These are phyloP conservation scores for Cutaneotrichosporon sp. DNA, from an alignment of 1,284 basidiomycete species.

Conservation along the genomic window DNA sequence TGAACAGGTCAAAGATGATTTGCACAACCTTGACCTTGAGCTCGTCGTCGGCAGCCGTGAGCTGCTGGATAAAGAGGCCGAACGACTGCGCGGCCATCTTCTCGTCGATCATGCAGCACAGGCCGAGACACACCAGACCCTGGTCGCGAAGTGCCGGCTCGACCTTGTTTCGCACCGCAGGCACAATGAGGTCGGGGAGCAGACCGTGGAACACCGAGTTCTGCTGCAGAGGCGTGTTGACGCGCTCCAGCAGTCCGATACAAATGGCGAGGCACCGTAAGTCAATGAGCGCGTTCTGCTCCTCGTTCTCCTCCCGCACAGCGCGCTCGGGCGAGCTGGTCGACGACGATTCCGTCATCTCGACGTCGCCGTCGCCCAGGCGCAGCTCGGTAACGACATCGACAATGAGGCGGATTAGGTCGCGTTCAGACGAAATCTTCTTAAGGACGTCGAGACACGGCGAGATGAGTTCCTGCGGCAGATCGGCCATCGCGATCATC, in stretches of 20 bases:
- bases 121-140: conserved; percentile 75
- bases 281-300: conserved; percentile 63
- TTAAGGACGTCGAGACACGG: conserved; percentile 80
- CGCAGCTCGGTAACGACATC: conserved; percentile 86
- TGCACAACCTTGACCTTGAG: conserved; percentile 77
- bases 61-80: conserved; percentile 78
- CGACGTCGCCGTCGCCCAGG: conserved; percentile 51
- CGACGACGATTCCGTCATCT: conserved; percentile 8
- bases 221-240: conserved; percentile 86
- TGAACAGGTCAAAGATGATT: conserved; percentile 82
- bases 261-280: conserved; percentile 80
- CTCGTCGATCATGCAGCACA: conserved; percentile 86
- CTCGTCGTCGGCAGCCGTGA: conserved; percentile 68
- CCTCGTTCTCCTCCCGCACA: conserved; percentile 18
- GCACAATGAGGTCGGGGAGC: conserved; percentile 81
- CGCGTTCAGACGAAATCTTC: conserved; percentile 77
- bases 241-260: conserved; percentile 84
- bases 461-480: conserved; percentile 74
- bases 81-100: conserved; percentile 88
- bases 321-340: background rate
- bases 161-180: conserved; percentile 75
- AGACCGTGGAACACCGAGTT: conserved; percentile 91
- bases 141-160: conserved; percentile 77
- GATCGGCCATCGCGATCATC: conserved; percentile 74
- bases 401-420: conserved; percentile 88